Evolutionary conservation across 1,284 basidiomycete genomes (phyloP).

Genomic region (Pseudozyma sp.): DNA sequence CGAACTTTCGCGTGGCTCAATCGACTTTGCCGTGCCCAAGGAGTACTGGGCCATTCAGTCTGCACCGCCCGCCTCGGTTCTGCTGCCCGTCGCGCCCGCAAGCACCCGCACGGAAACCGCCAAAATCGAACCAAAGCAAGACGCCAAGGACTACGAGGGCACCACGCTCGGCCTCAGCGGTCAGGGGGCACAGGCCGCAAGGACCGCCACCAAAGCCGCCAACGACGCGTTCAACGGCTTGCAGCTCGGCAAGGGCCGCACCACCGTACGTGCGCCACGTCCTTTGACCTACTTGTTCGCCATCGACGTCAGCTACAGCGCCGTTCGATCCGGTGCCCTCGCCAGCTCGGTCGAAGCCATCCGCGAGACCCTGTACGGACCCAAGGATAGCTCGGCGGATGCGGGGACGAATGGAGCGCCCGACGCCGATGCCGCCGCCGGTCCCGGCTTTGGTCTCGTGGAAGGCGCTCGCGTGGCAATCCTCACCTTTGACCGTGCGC

Average conservation of each 20-base stretch:
- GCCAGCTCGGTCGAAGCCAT: conserved; percentile 78
- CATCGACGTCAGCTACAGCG: conserved; percentile 84
- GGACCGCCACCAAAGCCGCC: conserved; percentile 62
- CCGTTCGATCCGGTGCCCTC: conserved; percentile 81
- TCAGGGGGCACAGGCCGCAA: conserved; percentile 60
- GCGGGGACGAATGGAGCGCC: conserved; percentile 41
- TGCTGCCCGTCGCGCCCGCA: conserved; percentile 60
- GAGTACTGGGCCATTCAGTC: conserved; percentile 83
- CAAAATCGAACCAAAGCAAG: conserved; percentile 51
- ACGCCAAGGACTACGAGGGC: conserved; percentile 54
- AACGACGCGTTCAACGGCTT: conserved; percentile 61
- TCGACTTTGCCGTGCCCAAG: conserved; percentile 87
- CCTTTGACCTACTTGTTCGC: conserved; percentile 86
- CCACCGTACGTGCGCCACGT: conserved; percentile 64
- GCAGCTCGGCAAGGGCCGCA: conserved; percentile 62
- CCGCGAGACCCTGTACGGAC: conserved; percentile 75
- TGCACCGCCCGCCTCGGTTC: conserved; percentile 68
- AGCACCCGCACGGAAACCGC: conserved; percentile 57
- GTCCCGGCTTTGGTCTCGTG: conserved; percentile 64
- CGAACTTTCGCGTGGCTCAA: conserved; percentile 89
- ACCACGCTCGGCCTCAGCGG: conserved; percentile 62
- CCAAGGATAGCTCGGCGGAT: conserved; percentile 37
- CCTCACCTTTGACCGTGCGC: conserved; percentile 82
- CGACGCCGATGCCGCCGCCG: conserved; percentile 31
- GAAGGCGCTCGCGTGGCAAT: conserved; percentile 73